Evolutionary conservation across 2,329 filamentous ascomycete genomes (phyloP), one percentile per base, ranked within the genome.

Genomic region (Aspergillus pseudoterreus): DNA sequence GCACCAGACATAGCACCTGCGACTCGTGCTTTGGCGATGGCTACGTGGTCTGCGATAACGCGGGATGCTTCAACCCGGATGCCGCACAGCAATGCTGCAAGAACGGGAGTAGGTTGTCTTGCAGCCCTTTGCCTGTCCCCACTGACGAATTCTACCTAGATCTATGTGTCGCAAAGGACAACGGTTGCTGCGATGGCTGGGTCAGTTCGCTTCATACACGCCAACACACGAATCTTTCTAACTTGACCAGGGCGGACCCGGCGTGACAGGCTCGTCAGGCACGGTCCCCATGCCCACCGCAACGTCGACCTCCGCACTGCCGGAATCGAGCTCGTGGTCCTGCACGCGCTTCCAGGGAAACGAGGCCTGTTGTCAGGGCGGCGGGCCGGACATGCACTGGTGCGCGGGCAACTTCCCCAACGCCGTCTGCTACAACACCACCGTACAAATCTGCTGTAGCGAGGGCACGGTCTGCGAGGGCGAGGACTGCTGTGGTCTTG

Each of bases 11-110:
- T 4, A 38, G 38, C n/a, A 53, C 51, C 30, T 53, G 51, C 32
- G 24, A 12, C 4, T 42, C 46, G 12, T 53, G 51, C n/a, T 53
- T 43, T 36, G 51, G 51, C 5, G n/a, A 19, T 4, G 51, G 51
- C 8, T 46, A 53, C 22, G 43, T 50, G 4, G 35, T 53, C 9
- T 53, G 51, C 30, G 51, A 53, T 27, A 43, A 50, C 8, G 47
- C 47, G 11, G 51, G 43, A 8, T 53, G 51, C 32, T 50, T 53
- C 32, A 50, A 53, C n/a, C 51, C 51, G 6, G 30, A 50, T 15
- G 44, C 46, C 5, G 43, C 36, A 14, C 42, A 53, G 21, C 42
- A 50, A 30, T 53, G 51, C 47, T 53, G 51, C 15, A 47, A 47
- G 24, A 43, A 36, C 11, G 51, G 51, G 22, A 32, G 47, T 49